Base-by-base conservation (phyloP, 2,329 filamentous ascomycete species). In the Colletotrichum aenigma region DNA sequence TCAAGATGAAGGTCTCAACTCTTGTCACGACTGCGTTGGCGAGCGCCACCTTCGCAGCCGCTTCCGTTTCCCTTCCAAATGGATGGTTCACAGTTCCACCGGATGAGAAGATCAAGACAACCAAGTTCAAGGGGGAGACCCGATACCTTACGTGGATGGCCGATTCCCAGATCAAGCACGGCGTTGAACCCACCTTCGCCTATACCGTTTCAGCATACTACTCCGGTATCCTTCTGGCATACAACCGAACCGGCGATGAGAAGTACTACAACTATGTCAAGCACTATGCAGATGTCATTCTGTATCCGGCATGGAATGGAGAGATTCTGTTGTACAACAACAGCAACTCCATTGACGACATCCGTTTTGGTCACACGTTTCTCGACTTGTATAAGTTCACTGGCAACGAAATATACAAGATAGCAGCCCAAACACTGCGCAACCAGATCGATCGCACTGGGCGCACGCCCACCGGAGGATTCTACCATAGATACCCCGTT, bases 131-230 rank as follows among this genome's bases (percentile, higher is more conserved):
- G 10, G 75, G 73, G 36, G 66, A 69, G 7, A 69, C 69, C 7
- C 72, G 75, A 5, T 81, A 79, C 56, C 73, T 81, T 15, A 80
- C 79, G 12, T 81, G 79, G 79, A 80, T 81, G 79, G 79, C 79
- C 10, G 79, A 81, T 67, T 81, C 79, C 18, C 78, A 81, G 38
- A 81, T 81, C 30, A 79, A 78, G 67, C 79, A 81, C 55, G 78
- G 79, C 6, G 79, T 79, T 16, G 79, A 80, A 38, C 79, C 79
- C 0, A 81, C 79, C 2, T 75, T 79, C 34, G 79, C 79, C 4
- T 81, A 81, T 66, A 81, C 79, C 0, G 75, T 80, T 55, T 83
- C 81, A 2, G 78, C 81, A 0, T 81, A 81, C 1, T 78, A 82
- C 24, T 80, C 79, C 8, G 80, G 81, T 7, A 79, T 81, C 34